Base-by-base conservation (phyloP, 768 basidiomycete species). In the Rhizopogon vulgaris region DNA sequence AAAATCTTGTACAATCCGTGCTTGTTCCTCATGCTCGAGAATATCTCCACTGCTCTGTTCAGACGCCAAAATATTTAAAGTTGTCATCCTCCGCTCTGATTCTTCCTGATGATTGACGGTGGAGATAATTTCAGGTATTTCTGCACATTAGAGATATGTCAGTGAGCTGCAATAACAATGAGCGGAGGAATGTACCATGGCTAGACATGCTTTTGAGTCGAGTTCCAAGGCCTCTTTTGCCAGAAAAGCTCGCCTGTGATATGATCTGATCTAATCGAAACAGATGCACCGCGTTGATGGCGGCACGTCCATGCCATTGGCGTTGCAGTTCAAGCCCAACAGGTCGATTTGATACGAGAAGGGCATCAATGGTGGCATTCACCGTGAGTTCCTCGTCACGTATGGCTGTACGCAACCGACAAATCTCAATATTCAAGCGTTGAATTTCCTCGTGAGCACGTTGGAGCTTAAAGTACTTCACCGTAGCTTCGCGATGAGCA, bases 361-460 rank as follows among this genome's bases (percentile, higher is more conserved):
- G n/a, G n/a, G n/a, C n/a, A n/a, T n/a, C n/a, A n/a, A 50, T 54
- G 11, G 14, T 24, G 4, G 39, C 5, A 17, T 22, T 15, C 8
- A 38, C 22, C 8, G 46, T 18, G 11, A 41, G 10, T 28, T 63
- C 60, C 24, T 67, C 62, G 34, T 65, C 22, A 34, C 51, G 51
- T 45, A 56, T 56, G 14, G 48, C 56, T 34, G 52, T 49, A 38
- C 11, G 52, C 10, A 69, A 50, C 0, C 58, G 57, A 6, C 42
- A 41, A 4, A 65, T 52, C 48, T 69, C 64, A 8, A 69, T 36
- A 38, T 67, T 60, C 10, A 64, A 49, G 1, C 55, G 58, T 0
- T n/a, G n/a, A 8, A 70, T 56, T 49, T 70, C 68, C 45, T 69
- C 64, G 2, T 48, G 39, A 2, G 68, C 64, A n/a, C 52, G 60